Evolutionary conservation across 441 rosid species (phyloP).

Genomic region (Populus trichocarpa): DNA sequence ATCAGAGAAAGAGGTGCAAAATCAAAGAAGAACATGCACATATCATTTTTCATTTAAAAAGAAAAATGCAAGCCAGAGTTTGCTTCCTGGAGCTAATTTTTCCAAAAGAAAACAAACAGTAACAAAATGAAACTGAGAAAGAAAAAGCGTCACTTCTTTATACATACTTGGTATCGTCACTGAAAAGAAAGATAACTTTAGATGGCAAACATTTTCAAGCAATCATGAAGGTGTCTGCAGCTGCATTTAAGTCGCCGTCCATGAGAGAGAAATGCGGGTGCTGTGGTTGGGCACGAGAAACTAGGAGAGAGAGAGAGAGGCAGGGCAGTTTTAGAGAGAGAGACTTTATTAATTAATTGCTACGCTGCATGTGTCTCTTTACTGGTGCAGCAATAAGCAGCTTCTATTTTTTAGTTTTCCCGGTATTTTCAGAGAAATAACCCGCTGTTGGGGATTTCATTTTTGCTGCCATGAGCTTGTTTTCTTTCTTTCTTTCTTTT

Average conservation of each 20-base stretch:
- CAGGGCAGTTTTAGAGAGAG: neutral
- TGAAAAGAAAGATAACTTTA: neutral
- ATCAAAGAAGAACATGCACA: neutral
- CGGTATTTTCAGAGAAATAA: neutral
- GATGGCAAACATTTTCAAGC: constrained; percentile 7
- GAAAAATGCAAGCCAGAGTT: neutral
- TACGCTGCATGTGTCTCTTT: neutral
- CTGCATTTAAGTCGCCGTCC: neutral
- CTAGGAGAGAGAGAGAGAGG: constrained; percentile 9
- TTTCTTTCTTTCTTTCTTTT: no score
- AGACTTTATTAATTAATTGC: neutral
- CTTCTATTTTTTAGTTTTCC: neutral
- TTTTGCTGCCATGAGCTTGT: neutral
- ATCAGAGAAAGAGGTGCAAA: neutral
- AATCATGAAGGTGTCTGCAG: neutral
- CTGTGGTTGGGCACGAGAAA: constrained; percentile 14
- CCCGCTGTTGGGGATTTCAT: neutral
- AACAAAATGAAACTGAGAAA: neutral
- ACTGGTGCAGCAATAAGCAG: neutral
- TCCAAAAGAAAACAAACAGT: neutral
- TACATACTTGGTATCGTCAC: neutral
- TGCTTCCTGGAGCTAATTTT: neutral
- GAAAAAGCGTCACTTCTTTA: constrained; percentile 6
- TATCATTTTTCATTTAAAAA: neutral
- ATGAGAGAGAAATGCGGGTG: constrained; percentile 1